A percentile compares a stretch with the other conserved stretches of the same genome.
Evolutionary conservation across 176 grass and related monocot genomes (phyloP).

Genomic region (Zea mays): DNA sequence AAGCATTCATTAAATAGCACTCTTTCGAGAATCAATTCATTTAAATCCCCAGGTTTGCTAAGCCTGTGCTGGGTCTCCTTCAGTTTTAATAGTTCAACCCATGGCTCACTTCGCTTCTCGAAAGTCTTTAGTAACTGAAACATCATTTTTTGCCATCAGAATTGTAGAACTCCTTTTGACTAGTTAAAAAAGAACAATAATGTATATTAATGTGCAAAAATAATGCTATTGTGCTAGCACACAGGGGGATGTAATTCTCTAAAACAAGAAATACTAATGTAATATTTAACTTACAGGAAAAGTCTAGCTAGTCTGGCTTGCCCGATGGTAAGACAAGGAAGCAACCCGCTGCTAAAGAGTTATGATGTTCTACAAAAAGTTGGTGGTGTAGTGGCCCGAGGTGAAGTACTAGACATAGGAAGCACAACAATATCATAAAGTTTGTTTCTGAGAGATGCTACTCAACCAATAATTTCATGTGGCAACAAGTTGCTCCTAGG

Average conservation of each 20-base stretch:
- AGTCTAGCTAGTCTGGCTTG: not conserved
- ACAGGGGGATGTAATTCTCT: not conserved
- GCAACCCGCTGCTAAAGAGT: not conserved
- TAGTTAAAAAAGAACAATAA: not conserved
- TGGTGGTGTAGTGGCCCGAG: no score
- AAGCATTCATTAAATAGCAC: conserved; percentile 6
- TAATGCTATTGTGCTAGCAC: not conserved
- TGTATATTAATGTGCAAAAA: not conserved
- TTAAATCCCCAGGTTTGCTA: not conserved
- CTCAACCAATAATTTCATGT: no score
- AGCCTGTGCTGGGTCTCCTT: not conserved
- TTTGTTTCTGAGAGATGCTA: no score
- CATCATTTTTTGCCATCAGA: not conserved
- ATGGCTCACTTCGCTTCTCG: not conserved
- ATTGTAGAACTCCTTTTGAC: not conserved
- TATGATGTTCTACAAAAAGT: not conserved
- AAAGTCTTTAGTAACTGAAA: not conserved
- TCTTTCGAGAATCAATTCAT: conserved; percentile 1
- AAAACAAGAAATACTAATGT: not conserved
- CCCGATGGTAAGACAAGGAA: not conserved
- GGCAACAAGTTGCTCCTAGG: no score
- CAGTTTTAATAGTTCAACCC: not conserved
- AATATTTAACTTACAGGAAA: not conserved
- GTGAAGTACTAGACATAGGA: no score
- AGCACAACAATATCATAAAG: no score